These are phyloP conservation scores for Didymellaceae sp. DNA, from an alignment of 2,329 filamentous ascomycete genomes.

Conservation along the genomic window DNA sequence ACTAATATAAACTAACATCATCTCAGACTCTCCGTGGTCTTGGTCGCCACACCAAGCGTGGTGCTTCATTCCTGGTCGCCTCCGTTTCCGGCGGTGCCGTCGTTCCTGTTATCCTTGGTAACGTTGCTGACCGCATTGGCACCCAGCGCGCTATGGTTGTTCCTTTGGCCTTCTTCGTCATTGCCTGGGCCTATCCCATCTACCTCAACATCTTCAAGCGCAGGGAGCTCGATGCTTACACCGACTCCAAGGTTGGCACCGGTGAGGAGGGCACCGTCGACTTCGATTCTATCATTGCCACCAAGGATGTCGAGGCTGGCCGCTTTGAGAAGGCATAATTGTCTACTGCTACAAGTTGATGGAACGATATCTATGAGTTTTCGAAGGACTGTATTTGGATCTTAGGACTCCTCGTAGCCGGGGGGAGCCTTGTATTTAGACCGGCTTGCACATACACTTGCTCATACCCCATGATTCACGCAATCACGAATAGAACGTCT, in stretches of 20 bases:
- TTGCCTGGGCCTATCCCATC: conserved; percentile 46
- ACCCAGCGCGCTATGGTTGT: conserved; percentile 47
- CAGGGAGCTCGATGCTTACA: conserved; percentile 46
- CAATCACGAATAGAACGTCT: conserved; percentile 12
- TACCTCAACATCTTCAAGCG: conserved; percentile 46
- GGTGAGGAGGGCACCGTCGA: conserved; percentile 29
- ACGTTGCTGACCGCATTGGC: conserved; percentile 43
- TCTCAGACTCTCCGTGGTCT: conserved; percentile 41
- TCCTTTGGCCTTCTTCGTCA: conserved; percentile 42
- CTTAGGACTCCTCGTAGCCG: conserved; percentile 8
- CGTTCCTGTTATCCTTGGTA: conserved; percentile 45
- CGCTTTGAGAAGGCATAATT: conserved; percentile 25
- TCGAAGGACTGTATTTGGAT: conserved; percentile 7
- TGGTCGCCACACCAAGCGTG: conserved; percentile 50
- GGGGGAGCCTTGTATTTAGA: conserved; percentile 15
- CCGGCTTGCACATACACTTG: conserved; percentile 19
- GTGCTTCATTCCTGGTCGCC: conserved; percentile 47
- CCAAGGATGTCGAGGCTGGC: conserved; percentile 33
- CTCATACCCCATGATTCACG: conserved; percentile 15
- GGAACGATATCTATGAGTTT: conserved; percentile 13
- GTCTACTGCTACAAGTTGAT: neutral
- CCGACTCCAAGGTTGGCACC: conserved; percentile 39
- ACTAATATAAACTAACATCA: neutral
- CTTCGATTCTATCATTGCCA: conserved; percentile 32
- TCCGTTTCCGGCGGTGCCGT: conserved; percentile 48